Evolutionary conservation across 129 eudicot species (phyloP), one percentile per base, ranked within the genome.

Genomic region (Saussurea involucrata): DNA sequence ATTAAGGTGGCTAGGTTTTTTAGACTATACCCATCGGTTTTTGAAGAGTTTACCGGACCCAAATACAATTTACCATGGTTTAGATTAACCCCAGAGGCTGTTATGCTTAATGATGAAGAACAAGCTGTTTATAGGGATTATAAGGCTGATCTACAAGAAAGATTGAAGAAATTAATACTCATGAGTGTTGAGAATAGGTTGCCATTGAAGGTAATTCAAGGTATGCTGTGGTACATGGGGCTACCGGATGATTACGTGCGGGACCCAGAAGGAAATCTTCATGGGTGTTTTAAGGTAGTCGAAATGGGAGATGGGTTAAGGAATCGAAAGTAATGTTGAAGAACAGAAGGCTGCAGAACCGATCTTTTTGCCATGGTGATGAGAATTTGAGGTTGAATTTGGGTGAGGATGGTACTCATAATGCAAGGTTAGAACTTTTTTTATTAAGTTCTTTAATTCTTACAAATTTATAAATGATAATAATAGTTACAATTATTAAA

Each of bases 181-280:
- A 86, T 92, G 98, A 90, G 90, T 24, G 81, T 86, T 46, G 90
- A 75, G 74, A 81, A 83, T 73, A 85, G 79, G 85, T 78, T 92
- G 87, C 94, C 98, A 1, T 44, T 92, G 72, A 92, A 88, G 89
- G 77, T 90, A 44, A 81, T 92, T 44, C 80, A 80, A 69, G 92
- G 90, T 61, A 61, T 92, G 89, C 84, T 83, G 77, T 92, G 98
- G 98, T 84, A 88, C 69, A 80, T 92, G 76, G 98, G 98, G 64
- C 74, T 92, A 53, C 96, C 98, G 10, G 90, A 86, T 27, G 90
- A 85, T 44, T 92, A 88, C 70, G 33, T 85, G 66, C 28, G 57
- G 3, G 74, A 89, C 46, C 84, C 89, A 0, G 81, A 82, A 57
- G 81, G 69, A 24, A 81, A 81, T 71, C 72, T 86, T 77, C 86